Evolutionary conservation across 2,329 filamentous ascomycete genomes (phyloP).

Genomic region (Nothophoma quercina): DNA sequence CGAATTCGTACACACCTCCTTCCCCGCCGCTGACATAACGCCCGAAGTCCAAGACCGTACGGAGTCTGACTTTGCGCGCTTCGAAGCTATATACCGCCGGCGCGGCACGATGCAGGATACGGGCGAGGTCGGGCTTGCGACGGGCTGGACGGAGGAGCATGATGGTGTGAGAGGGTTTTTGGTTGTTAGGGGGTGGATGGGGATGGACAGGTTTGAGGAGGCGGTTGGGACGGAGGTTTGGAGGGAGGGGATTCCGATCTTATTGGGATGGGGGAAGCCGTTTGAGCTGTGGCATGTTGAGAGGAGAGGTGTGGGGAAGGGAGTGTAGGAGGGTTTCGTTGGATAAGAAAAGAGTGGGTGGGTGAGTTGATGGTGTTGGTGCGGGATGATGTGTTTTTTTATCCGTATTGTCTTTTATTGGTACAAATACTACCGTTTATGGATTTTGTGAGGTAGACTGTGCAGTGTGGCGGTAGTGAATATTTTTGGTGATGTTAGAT

Average conservation of each 20-base stretch:
- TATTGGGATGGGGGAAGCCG: constrained; percentile 1
- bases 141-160: constrained; percentile 2
- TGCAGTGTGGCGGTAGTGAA: too few relatives aligned
- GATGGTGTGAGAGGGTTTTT: neutral
- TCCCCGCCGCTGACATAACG: neutral
- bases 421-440: too few relatives aligned
- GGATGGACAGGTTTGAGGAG: neutral
- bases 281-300: constrained; percentile 5
- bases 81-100: neutral
- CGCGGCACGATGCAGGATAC: neutral
- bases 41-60: neutral
- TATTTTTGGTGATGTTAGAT: too few relatives aligned
- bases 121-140: neutral
- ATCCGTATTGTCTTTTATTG: too few relatives aligned
- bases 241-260: neutral
- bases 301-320: too few relatives aligned
- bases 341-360: too few relatives aligned
- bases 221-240: neutral
- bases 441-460: too few relatives aligned
- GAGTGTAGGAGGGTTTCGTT: too few relatives aligned
- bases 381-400: too few relatives aligned
- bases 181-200: neutral
- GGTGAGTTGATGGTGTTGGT: too few relatives aligned
- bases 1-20: neutral
- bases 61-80: neutral